Evolutionary conservation across 495 filamentous ascomycete species (phyloP), one percentile per base, ranked within the genome.

Genomic region (Lindgomyces ingoldianus): DNA sequence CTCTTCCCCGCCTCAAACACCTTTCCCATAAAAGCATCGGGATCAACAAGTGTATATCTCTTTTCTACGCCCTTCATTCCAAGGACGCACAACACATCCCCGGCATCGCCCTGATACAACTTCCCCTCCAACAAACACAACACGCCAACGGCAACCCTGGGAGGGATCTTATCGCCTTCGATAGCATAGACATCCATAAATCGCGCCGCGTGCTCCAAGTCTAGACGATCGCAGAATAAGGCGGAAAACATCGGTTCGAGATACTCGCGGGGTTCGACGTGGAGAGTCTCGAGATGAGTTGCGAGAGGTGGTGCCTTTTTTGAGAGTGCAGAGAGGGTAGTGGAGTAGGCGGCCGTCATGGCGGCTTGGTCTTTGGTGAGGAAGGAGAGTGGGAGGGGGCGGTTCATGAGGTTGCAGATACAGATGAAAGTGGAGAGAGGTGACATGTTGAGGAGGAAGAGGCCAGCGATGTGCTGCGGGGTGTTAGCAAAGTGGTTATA

Each of bases 171-270:
- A 68, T 98, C 94, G 2, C 92, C 93, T 73, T 98, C 94, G 60
- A 98, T 96, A 1, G 93, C 87, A 78, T 91, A 94, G 25, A 96
- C 89, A 71, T 98, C 94, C 91, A 91, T 97, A 3, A 98, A 79
- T 11, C 94, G 82, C 27, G 86, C 86, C 12, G 85, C 85, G 54
- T 88, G 82, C 65, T 96, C 93, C 2, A 96, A 75, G n/a, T 81
- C 78, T 2, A 88, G 75, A 14, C 79, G 77, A 59, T 81, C 79
- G 3, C 82, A 81, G 56, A 87, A 83, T 19, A 88, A 76, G 9
- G 80, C 81, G 33, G 79, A 76, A 74, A 87, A 84, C 67, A 87
- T 81, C 1, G 83, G 80, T 36, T 84, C 83, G 69, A 86, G 78
- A 54, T 83, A 87, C 1, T 73, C 67, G 18, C 80, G 76, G 0